phyloP scores from a whole-genome alignment of 495 filamentous ascomycete genomes.

The Cetradonia linearis region DNA sequence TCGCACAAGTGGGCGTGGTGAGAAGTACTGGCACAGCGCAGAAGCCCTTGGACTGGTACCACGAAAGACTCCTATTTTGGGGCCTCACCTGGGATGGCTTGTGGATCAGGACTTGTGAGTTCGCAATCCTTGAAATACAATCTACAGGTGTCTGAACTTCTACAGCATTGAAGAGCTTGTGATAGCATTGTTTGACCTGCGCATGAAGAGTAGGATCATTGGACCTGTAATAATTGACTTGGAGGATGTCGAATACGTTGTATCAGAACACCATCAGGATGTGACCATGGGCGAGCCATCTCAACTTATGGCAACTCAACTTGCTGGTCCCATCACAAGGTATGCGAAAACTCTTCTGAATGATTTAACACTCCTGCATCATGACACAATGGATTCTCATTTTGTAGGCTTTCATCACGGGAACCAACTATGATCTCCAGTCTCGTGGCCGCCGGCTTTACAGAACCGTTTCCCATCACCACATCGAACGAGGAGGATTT shows the following conservation, averaged over 20 bases:
- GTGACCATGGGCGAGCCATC: not conserved
- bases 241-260: not conserved
- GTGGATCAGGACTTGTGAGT: not conserved
- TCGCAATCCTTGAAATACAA: too few species aligned
- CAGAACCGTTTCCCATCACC: not conserved
- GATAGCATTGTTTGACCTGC: too few species aligned
- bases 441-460: not conserved
- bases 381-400: not conserved
- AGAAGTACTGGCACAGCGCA: not conserved
- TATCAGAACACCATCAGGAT: not conserved
- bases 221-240: not conserved
- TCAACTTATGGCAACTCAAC: not conserved
- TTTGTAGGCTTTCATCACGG: not conserved
- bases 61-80: too few species aligned
- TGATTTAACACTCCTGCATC: not conserved
- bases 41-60: not conserved
- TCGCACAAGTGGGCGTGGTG: too few species aligned
- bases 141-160: too few species aligned
- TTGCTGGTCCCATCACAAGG: not conserved
- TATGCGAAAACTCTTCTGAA: not conserved
- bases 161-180: not conserved
- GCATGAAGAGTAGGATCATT: too few species aligned
- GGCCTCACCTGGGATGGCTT: not conserved
- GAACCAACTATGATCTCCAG: not conserved
- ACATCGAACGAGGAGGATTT: not conserved